Percentiles rank a stretch among this genome's conserved stretches.
Conservation (phyloP, 805 yeast species). For the Lipomyces mesembrius region DNA sequence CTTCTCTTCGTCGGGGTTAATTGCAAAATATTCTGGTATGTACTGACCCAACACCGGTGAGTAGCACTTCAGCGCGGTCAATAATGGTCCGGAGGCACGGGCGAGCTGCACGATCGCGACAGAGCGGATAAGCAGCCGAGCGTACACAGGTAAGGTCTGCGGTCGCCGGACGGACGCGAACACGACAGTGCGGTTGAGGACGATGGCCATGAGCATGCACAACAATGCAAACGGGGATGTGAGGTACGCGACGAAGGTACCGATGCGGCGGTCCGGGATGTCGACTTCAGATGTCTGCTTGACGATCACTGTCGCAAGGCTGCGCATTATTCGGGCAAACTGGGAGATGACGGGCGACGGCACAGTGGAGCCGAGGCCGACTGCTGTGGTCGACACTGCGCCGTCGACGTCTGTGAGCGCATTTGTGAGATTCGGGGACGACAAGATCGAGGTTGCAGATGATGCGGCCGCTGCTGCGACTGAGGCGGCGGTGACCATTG, state of each 20-base stretch:
- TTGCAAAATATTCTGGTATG: constrained; percentile 30
- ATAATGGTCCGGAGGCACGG: constrained; percentile 48
- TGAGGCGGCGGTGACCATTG: constrained; percentile 3
- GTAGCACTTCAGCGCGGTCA: constrained; percentile 44
- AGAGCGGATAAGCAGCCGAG: constrained; percentile 48
- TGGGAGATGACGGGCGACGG: constrained; percentile 13
- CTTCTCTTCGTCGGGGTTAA: constrained; percentile 22
- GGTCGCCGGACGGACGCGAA: constrained; percentile 60
- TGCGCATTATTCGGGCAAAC: constrained; percentile 18
- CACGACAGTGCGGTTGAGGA: constrained; percentile 61
- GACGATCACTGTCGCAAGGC: constrained; percentile 27
- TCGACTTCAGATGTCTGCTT: constrained; percentile 32
- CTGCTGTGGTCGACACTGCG: constrained; percentile 4
- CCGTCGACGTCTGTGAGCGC: not conserved
- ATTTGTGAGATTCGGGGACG: constrained; percentile 2
- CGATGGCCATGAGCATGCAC: constrained; percentile 62
- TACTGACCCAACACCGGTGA: constrained; percentile 39
- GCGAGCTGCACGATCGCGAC: constrained; percentile 48
- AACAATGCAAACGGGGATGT: constrained; percentile 44
- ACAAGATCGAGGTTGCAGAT: not conserved
- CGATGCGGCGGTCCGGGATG: constrained; percentile 33
- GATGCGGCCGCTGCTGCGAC: not conserved
- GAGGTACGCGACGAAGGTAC: constrained; percentile 38
- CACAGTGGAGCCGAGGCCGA: not conserved
- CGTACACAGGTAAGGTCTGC: constrained; percentile 45